phyloP scores from a whole-genome alignment of 352 stramenopile genomes.

The Phytopythium montanum region DNA sequence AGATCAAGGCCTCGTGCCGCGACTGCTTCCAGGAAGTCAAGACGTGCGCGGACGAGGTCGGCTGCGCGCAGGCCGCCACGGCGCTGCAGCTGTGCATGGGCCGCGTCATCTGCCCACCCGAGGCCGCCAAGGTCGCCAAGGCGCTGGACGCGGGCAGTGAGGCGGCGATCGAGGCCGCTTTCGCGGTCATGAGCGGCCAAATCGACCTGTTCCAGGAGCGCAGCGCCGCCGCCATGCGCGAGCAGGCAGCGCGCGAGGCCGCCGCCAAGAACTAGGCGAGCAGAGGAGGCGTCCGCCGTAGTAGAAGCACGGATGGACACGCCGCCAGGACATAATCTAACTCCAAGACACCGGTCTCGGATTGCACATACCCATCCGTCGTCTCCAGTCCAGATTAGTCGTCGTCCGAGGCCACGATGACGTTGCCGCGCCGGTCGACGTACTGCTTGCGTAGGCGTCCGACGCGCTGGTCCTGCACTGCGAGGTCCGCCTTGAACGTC shows the following conservation, averaged over 20 bases:
- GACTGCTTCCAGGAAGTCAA: slow-evolving; percentile 75
- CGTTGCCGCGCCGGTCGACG: slow-evolving; percentile 42
- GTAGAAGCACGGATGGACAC: not conserved
- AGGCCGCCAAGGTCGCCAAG: slow-evolving; percentile 64
- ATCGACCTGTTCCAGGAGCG: slow-evolving; percentile 82
- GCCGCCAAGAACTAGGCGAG: slow-evolving; percentile 26
- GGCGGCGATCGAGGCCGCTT: slow-evolving; percentile 63
- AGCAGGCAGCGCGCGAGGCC: slow-evolving; percentile 71
- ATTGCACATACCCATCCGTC: not conserved
- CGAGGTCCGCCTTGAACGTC: slow-evolving; percentile 35
- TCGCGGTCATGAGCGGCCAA: slow-evolving; percentile 67
- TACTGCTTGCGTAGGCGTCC: slow-evolving; percentile 61
- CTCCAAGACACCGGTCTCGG: not conserved
- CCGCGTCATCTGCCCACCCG: slow-evolving; percentile 70
- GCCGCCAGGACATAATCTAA: too few species aligned
- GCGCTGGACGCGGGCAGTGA: slow-evolving; percentile 69
- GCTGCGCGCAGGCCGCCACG: slow-evolving; percentile 82
- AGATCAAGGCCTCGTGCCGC: slow-evolving; percentile 85
- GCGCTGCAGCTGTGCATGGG: slow-evolving; percentile 90
- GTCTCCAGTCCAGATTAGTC: slow-evolving; percentile 12
- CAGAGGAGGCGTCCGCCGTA: not conserved
- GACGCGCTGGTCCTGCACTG: slow-evolving; percentile 42
- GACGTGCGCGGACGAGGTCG: slow-evolving; percentile 71
- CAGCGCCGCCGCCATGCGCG: slow-evolving; percentile 63
- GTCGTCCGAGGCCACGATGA: slow-evolving; percentile 45